Evolutionary conservation across 805 yeast species (phyloP), one percentile per base, ranked within the genome.

Genomic region (Saccharomycopsis synnaedendra): DNA sequence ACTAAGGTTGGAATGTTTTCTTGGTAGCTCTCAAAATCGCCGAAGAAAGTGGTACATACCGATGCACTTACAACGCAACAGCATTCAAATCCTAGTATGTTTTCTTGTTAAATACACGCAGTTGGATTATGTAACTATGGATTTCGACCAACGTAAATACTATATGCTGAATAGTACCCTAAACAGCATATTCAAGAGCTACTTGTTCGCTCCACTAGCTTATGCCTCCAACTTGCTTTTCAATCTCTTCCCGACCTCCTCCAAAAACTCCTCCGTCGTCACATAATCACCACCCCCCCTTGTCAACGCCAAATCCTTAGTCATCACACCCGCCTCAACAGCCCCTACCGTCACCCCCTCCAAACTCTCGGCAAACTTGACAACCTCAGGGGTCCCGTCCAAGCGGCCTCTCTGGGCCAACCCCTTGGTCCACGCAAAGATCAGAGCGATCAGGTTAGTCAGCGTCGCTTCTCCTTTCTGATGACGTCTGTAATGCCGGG

Each of bases 381-480:
- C 76, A 41, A 90, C 96, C 32, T 81, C 93, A 11, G 94, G 93
- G 40, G 96, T 88, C 46, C 68, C 67, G 65, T 90, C 97, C 52
- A 90, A 72, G 60, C 75, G 80, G 58, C 97, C 97, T 70, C 97
- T 84, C 70, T 89, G 96, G 55, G 80, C 78, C 44, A 90, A 67
- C 61, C 97, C 97, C 61, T 95, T 81, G 36, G 95, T 74, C 97
- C 97, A 90, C 32, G 97, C 97, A 62, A 83, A 90, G 57, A 90
- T 90, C 9, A 96, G 88, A 3, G 97, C 97, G 66, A 90, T 90
- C 11, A 97, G 89, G 70, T 90, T 90, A 50, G 97, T 90, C 5
- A 96, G 86, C 19, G 97, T 90, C 70, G 89, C 97, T 65, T 88
- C 85, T 56, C 97, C 97, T 68, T 84, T 85, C 70, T 90, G 97